Conservation (phyloP, 305 asterid species). For the Fraxinus paxiana region DNA sequence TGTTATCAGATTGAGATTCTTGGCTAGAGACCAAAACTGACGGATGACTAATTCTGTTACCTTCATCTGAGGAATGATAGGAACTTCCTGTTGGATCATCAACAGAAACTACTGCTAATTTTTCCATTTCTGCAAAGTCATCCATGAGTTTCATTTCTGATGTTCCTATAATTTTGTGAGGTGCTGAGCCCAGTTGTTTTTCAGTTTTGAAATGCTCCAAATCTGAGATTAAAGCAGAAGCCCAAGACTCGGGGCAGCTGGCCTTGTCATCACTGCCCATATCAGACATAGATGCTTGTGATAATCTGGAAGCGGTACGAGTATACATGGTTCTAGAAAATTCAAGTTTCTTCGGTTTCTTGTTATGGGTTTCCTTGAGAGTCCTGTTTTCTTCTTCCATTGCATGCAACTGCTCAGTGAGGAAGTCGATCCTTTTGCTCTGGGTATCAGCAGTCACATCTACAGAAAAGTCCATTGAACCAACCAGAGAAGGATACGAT, state of each 20-base stretch:
- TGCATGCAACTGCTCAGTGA: constrained; percentile 45
- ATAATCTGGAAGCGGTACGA: constrained; percentile 28
- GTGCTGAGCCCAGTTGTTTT: constrained; percentile 34
- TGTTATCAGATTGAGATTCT: constrained; percentile 19
- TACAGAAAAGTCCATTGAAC: constrained; percentile 31
- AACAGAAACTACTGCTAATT: constrained; percentile 50
- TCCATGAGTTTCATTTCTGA: constrained; percentile 83
- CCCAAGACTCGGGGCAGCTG: constrained; percentile 62
- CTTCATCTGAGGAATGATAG: constrained; percentile 35
- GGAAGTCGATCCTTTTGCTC: constrained; percentile 33
- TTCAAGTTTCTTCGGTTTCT: constrained; percentile 30
- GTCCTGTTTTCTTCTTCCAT: constrained; percentile 58
- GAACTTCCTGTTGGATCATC: constrained; percentile 34
- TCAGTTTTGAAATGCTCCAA: constrained; percentile 50
- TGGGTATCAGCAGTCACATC: constrained; percentile 39
- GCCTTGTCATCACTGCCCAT: constrained; percentile 63
- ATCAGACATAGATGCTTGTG: constrained; percentile 47
- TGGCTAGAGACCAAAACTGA: constrained; percentile 26
- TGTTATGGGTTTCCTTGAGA: constrained; percentile 42
- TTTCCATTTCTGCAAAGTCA: constrained; percentile 94
- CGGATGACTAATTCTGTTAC: constrained; percentile 21
- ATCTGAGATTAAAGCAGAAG: constrained; percentile 57
- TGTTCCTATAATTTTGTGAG: constrained; percentile 41
- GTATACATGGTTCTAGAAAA: constrained; percentile 21
- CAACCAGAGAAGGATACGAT: constrained; percentile 33